These are phyloP conservation scores for Aspergillus unguis DNA, from an alignment of 2,329 filamentous ascomycete genomes.

Conservation along the genomic window DNA sequence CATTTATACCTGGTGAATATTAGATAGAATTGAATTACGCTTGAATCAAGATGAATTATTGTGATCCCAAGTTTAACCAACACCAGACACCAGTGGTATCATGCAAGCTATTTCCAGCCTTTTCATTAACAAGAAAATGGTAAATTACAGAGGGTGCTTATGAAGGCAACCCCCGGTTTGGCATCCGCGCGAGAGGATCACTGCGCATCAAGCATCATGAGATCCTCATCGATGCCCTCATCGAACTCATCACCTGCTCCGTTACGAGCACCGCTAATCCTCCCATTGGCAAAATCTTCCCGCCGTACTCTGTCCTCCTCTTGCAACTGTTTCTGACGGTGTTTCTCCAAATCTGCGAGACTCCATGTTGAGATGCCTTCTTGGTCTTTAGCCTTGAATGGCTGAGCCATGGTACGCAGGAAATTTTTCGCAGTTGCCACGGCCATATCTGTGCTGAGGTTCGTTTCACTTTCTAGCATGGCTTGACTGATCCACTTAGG, in stretches of 20 bases:
- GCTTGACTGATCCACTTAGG: conserved; percentile 97
- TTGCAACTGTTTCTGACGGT: conserved; percentile 66
- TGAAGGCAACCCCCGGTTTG: conserved; percentile 3
- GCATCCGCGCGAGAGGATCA: conserved; percentile 16
- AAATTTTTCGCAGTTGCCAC: conserved; percentile 87
- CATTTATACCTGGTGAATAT: conserved; percentile 11
- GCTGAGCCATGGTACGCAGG: conserved; percentile 85
- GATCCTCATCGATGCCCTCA: conserved; percentile 43
- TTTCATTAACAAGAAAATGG: conserved; percentile 14
- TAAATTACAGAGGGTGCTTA: conserved; percentile 6
- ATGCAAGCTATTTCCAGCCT: conserved; percentile 21
- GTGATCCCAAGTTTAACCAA: conserved; percentile 16
- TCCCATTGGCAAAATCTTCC: conserved; percentile 40
- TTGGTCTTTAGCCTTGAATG: conserved; percentile 76
- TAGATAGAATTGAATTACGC: conserved; percentile 2
- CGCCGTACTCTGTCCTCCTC: conserved; percentile 66
- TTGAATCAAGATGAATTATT: conserved; percentile 1
- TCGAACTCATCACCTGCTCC: conserved; percentile 36
- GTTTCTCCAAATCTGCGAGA: conserved; percentile 68
- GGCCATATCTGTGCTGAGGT: conserved; percentile 93
- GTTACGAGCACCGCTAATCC: conserved; percentile 23
- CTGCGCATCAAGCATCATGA: conserved; percentile 41
- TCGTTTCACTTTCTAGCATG: conserved; percentile 78
- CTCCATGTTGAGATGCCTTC: conserved; percentile 95
- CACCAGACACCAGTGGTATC: conserved; percentile 23